Evolutionary conservation across 257 asterid species (phyloP).

Genomic region (Nicotiana tomentosiformis): DNA sequence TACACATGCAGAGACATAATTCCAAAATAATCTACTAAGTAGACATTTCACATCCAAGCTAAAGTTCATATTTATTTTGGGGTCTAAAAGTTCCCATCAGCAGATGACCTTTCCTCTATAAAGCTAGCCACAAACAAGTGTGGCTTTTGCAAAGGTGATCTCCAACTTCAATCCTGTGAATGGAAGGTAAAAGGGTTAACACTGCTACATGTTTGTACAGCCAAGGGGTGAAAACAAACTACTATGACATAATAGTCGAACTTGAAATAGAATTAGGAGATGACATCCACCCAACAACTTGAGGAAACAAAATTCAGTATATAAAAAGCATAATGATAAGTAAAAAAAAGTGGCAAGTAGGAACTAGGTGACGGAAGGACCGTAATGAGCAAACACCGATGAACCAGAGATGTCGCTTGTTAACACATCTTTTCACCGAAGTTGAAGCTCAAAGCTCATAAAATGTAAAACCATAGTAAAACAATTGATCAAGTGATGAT

Average conservation of each 20-base stretch:
- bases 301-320: neutral
- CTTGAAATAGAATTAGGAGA: neutral
- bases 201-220: neutral
- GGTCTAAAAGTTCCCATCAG: neutral
- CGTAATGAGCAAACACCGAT: too few species aligned
- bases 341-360: neutral
- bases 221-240: neutral
- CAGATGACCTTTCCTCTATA: neutral
- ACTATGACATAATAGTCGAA: neutral
- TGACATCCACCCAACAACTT: neutral
- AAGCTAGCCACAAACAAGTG: neutral
- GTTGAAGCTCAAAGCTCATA: too few species aligned
- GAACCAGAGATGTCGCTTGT: too few species aligned
- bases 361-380: neutral
- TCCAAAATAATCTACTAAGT: neutral
- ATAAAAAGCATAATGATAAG: neutral
- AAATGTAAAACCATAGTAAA: too few species aligned
- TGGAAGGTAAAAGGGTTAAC: neutral
- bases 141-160: neutral
- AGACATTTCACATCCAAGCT: neutral
- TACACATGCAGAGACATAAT: neutral
- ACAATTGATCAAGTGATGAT: too few species aligned
- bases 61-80: neutral
- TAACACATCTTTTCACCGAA: too few species aligned
- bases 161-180: constrained; percentile 10